Percentiles rank a stretch among this genome's conserved stretches.
Conservation (phyloP, 1,139 yeast genomes). For the Blastobotrys elegans region DNA sequence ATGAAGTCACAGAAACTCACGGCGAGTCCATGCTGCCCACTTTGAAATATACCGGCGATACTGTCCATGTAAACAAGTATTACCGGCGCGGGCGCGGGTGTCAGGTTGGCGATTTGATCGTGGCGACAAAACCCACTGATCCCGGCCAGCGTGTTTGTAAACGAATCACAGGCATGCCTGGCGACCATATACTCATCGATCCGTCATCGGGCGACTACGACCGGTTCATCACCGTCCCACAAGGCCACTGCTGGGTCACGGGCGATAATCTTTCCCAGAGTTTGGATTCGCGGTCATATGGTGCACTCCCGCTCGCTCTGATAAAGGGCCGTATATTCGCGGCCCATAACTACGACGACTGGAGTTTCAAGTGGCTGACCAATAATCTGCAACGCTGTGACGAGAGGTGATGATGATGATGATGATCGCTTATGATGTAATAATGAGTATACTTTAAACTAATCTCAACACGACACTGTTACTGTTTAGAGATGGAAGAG, state of each 20-base stretch:
- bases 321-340: constrained; percentile 87
- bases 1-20: constrained; percentile 74
- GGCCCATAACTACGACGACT: constrained; percentile 31
- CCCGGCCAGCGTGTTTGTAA: constrained; percentile 85
- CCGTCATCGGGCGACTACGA: constrained; percentile 46
- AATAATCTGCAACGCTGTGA: constrained; percentile 5
- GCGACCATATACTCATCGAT: constrained; percentile 75
- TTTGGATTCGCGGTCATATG: constrained; percentile 85
- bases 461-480: too few relatives aligned
- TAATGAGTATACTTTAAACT: too few relatives aligned
- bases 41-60: constrained; percentile 66
- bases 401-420: neutral
- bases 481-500: too few relatives aligned
- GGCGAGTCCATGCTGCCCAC: constrained; percentile 98
- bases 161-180: constrained; percentile 93
- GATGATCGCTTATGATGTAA: too few relatives aligned
- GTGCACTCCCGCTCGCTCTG: constrained; percentile 81
- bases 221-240: constrained; percentile 48
- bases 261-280: constrained; percentile 90
- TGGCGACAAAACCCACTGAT: constrained; percentile 86
- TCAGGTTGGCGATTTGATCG: constrained; percentile 79
- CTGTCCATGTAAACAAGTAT: constrained; percentile 68
- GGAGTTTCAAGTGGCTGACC: constrained; percentile 18
- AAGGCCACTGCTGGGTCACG: constrained; percentile 94
- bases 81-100: constrained; percentile 55